Evolutionary conservation across 2,329 filamentous ascomycete species (phyloP), one percentile per base, ranked within the genome.

Genomic region (Colletotrichum lindemuthianum): DNA sequence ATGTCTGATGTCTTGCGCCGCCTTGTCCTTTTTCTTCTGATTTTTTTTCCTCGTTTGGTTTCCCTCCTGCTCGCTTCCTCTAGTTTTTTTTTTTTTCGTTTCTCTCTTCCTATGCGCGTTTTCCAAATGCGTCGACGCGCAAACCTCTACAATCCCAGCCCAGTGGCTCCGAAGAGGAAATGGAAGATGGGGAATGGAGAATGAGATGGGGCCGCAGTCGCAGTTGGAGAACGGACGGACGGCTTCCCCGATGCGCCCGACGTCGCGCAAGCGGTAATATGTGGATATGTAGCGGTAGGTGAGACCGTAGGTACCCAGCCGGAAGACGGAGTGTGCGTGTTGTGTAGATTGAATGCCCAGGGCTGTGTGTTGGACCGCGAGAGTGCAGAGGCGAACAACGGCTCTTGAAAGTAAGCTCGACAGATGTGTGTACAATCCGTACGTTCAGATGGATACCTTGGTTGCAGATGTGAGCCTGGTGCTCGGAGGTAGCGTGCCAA

Each of bases 211-310:
- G 24, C 5, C 24, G 24, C 24, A 24, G 24, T 24, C 24, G 24
- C 24, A 37, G 41, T 51, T 52, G 44, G 47, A 49, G 55, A 41
- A 40, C 37, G 37, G 45, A 55, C 51, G 58, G 24, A 41, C 61
- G 61, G 61, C 61, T 61, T 65, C 57, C 58, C 61, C 61, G 57
- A 65, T 59, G 59, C 39, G 61, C 57, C 48, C 61, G 51, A 61
- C 58, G 60, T 64, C 56, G 49, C 45, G 57, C 13, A 43, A 32
- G 37, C 40, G 44, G 10, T 6, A 37, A 24, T 4, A 24, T 3
- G 24, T 24, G 24, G 24, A 24, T 24, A 24, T 24, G 24, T 36
- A 52, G 50, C 54, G 56, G 61, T 55, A 52, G 45, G 58, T 51
- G 43, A 36, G 13, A 36, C 32, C 43, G 36, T n/a, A 54, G 51